A percentile compares a stretch with the other conserved stretches of the same genome.
Evolutionary conservation across 129 eudicot genomes (phyloP).

Genomic region (Artemisia argyi): DNA sequence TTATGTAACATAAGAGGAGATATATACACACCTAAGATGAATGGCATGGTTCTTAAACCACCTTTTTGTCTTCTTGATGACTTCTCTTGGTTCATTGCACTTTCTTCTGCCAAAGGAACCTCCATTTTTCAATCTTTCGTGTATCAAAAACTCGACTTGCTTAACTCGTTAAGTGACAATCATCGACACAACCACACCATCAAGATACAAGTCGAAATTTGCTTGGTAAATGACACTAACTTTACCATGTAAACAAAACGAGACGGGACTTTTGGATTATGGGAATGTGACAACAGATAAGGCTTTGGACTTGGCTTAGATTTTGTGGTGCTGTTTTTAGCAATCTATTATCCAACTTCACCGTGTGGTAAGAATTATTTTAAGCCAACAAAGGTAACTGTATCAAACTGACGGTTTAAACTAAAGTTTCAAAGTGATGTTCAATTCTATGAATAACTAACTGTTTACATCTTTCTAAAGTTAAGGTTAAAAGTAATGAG

Average conservation of each 20-base stretch:
- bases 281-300: conserved; percentile 8
- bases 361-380: too few relatives aligned
- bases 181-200: neutral
- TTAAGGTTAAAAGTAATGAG: too few relatives aligned
- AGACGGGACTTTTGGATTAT: conserved; percentile 20
- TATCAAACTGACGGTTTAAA: too few relatives aligned
- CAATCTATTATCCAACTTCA: too few relatives aligned
- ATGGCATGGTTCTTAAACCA: conserved; percentile 78
- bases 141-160: neutral
- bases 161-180: neutral
- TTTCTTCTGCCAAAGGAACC: conserved; percentile 17
- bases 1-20: too few relatives aligned
- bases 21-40: conserved; percentile 56
- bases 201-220: neutral
- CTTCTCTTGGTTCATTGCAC: conserved; percentile 15
- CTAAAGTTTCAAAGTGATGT: too few relatives aligned
- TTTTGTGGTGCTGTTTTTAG: too few relatives aligned
- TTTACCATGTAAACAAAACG: neutral
- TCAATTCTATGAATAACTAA: too few relatives aligned
- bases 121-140: conserved; percentile 22
- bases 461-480: too few relatives aligned
- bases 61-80: conserved; percentile 45
- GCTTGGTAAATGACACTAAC: neutral
- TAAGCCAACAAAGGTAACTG: too few relatives aligned
- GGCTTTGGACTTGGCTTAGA: conserved; percentile 16